These are phyloP conservation scores for Dendrobium officinale DNA, from an alignment of 106 monocot species.

Conservation along the genomic window DNA sequence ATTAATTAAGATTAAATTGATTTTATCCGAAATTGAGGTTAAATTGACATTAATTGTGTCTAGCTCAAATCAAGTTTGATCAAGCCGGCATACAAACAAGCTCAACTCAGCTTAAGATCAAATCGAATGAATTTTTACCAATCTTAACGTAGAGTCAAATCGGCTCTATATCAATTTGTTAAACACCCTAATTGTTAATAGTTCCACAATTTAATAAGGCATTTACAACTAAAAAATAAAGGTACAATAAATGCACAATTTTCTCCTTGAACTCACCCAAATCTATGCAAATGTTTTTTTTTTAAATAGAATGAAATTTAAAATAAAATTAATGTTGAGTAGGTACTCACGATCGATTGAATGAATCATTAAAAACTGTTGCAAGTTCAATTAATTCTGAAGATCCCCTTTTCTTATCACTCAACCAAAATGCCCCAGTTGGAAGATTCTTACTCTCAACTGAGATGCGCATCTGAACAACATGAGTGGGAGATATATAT, in stretches of 20 bases:
- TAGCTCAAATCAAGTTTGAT: background rate
- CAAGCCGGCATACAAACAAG: background rate
- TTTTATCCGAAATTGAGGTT: too few species aligned
- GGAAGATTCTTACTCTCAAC: conserved; percentile 82
- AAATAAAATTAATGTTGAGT: background rate
- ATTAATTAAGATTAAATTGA: background rate
- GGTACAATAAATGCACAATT: background rate
- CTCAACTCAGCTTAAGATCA: background rate
- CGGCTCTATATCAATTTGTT: too few species aligned
- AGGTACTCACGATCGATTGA: conserved; percentile 52
- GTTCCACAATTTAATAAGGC: background rate
- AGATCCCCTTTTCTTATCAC: conserved; percentile 18
- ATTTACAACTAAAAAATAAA: background rate
- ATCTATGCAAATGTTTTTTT: background rate
- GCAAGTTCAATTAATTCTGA: conserved; percentile 31
- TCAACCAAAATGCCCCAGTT: conserved; percentile 64
- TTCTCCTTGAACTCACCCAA: background rate
- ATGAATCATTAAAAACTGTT: conserved; percentile 33
- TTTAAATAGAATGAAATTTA: background rate
- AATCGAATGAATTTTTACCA: background rate
- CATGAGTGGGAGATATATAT: conserved; percentile 47
- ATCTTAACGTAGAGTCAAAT: background rate
- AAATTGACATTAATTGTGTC: too few species aligned
- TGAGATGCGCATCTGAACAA: conserved; percentile 69
- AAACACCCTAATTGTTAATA: background rate